Percentiles rank a stretch among this genome's conserved stretches.
Conservation (phyloP, 164 flowering plant species). For the Stephania japonica region DNA sequence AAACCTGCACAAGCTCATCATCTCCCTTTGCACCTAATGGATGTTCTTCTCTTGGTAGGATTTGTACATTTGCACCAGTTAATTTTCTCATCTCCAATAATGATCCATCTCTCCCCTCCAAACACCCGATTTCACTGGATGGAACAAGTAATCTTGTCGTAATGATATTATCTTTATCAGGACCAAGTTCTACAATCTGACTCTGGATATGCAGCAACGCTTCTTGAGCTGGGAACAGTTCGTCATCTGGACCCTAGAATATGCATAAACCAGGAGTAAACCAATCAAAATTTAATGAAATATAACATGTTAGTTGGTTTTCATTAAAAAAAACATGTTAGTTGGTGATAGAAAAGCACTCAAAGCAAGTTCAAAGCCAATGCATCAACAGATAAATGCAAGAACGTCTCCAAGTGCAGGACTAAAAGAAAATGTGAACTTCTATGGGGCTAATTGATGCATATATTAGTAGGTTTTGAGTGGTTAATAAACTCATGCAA, state of each 20-base stretch:
- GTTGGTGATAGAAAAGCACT: neutral
- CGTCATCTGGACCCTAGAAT: constrained; percentile 88
- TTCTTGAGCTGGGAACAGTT: constrained; percentile 97
- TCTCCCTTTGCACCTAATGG: constrained; percentile 42
- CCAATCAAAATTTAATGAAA: neutral
- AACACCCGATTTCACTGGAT: constrained; percentile 65
- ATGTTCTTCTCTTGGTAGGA: constrained; percentile 62
- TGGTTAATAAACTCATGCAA: too few species aligned
- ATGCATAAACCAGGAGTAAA: neutral
- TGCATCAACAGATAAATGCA: neutral
- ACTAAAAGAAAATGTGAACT: neutral
- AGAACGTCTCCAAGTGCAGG: neutral
- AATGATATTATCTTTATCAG: constrained; percentile 75
- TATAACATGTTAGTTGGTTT: neutral
- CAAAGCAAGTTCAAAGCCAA: neutral
- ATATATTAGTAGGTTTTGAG: too few species aligned
- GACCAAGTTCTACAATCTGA: constrained; percentile 72
- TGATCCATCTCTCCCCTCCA: constrained; percentile 67
- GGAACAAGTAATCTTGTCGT: constrained; percentile 78
- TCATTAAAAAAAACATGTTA: too few species aligned
- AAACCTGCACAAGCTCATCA: constrained; percentile 88
- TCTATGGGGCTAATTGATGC: neutral
- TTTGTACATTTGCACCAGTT: constrained; percentile 67
- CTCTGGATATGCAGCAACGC: constrained; percentile 93
- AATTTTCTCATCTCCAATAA: constrained; percentile 53